A percentile compares a stretch with the other conserved stretches of the same genome.
phyloP scores from a whole-genome alignment of 345 rosid genomes.

The Brassica napus region DNA sequence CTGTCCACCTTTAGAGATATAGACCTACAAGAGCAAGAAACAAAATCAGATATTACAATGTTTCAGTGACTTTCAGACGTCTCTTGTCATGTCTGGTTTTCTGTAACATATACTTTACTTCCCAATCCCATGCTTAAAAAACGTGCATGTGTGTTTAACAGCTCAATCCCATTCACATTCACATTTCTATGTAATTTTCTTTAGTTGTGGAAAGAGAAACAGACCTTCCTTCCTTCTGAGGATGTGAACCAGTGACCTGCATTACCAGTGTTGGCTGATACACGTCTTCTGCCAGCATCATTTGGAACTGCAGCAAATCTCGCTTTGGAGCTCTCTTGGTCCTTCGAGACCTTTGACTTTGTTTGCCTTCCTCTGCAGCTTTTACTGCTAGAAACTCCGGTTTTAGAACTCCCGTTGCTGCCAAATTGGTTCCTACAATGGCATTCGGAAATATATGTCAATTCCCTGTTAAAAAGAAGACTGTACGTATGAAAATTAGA shows the following conservation, averaged over 20 bases:
- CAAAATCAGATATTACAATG: neutral
- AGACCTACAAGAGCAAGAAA: slow-evolving; percentile 56
- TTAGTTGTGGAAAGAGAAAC: slow-evolving; percentile 12
- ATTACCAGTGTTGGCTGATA: slow-evolving; percentile 48
- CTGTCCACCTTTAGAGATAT: slow-evolving; percentile 63
- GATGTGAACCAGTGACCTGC: slow-evolving; percentile 74
- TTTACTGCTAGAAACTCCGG: slow-evolving; percentile 34
- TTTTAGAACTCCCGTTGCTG: slow-evolving; percentile 56
- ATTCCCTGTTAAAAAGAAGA: slow-evolving; percentile 3
- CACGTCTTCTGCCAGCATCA: slow-evolving; percentile 83
- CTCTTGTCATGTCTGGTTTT: neutral
- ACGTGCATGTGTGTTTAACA: neutral
- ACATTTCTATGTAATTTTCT: neutral
- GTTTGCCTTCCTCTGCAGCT: slow-evolving; percentile 48
- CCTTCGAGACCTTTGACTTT: slow-evolving; percentile 36
- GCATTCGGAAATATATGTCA: slow-evolving; percentile 18
- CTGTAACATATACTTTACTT: neutral
- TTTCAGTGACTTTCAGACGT: neutral
- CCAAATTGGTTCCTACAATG: slow-evolving; percentile 71
- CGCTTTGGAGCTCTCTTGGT: slow-evolving; percentile 27
- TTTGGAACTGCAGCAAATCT: slow-evolving; percentile 44
- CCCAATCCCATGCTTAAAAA: neutral
- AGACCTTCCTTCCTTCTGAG: slow-evolving; percentile 74
- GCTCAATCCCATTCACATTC: neutral
- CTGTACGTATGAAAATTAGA: neutral